Percentiles rank a stretch among this genome's conserved stretches.
Evolutionary conservation across 306 rosid species (phyloP).

Genomic region (Castanea crenata): DNA sequence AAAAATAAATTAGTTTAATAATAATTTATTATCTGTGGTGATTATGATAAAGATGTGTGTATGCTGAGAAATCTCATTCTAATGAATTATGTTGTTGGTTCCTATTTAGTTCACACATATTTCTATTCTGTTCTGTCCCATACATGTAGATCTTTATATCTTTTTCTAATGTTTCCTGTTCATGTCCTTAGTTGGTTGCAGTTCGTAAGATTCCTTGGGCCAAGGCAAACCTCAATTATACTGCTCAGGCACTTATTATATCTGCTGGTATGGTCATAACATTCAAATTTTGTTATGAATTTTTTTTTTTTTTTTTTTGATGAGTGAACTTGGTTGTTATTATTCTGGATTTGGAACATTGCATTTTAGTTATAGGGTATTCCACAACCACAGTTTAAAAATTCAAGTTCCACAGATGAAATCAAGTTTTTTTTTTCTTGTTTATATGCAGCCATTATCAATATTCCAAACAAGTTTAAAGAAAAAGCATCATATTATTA

Average conservation of each 20-base stretch:
- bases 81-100: neutral
- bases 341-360: neutral
- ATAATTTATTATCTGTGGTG: neutral
- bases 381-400: neutral
- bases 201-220: constrained; percentile 95
- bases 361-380: neutral
- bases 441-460: neutral
- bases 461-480: neutral
- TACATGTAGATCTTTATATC: neutral
- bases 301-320: too few relatives aligned
- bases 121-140: neutral
- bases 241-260: constrained; percentile 92
- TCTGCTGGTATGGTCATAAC: constrained; percentile 58
- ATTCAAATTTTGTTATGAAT: neutral
- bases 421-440: neutral
- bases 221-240: constrained; percentile 84
- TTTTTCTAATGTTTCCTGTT: constrained; percentile 1
- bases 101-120: neutral
- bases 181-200: constrained; percentile 57
- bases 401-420: neutral
- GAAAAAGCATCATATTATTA: neutral
- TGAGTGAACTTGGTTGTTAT: neutral
- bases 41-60: neutral
- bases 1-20: too few relatives aligned
- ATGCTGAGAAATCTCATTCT: neutral